Evolutionary conservation across 2,329 filamentous ascomycete genomes (phyloP).

Genomic region (Alternaria sp.): DNA sequence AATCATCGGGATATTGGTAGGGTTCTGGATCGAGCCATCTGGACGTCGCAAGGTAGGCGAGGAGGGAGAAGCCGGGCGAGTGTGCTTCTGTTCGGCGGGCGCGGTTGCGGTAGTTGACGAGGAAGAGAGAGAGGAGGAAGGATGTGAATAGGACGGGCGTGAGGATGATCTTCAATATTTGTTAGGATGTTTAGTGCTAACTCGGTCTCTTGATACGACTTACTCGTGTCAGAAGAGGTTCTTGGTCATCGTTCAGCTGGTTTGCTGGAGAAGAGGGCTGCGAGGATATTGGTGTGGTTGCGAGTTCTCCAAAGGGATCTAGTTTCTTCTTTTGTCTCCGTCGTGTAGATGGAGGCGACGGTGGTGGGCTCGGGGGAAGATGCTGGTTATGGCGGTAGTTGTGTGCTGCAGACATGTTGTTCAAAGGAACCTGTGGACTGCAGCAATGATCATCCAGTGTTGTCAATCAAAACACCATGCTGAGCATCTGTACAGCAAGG

Average conservation of each 20-base stretch:
- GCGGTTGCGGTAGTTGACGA: slow-evolving; percentile 68
- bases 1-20: slow-evolving; percentile 52
- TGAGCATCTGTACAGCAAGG: not conserved
- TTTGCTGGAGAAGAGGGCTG: slow-evolving; percentile 34
- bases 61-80: slow-evolving; percentile 34
- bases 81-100: slow-evolving; percentile 56
- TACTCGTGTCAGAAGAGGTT: slow-evolving; percentile 41
- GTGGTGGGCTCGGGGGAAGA: slow-evolving; percentile 41
- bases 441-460: not conserved
- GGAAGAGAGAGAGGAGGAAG: slow-evolving; percentile 70
- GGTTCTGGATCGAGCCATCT: slow-evolving; percentile 53
- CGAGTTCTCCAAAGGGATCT: slow-evolving; percentile 47
- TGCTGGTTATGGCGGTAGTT: slow-evolving; percentile 22
- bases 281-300: slow-evolving; percentile 33
- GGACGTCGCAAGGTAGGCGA: slow-evolving; percentile 35
- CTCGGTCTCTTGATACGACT: not conserved
- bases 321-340: slow-evolving; percentile 36
- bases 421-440: not conserved
- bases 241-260: slow-evolving; percentile 27
- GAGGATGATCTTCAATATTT: slow-evolving; percentile 57
- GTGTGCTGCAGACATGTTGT: slow-evolving; percentile 29
- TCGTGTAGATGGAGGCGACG: slow-evolving; percentile 36
- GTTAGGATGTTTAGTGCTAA: not conserved
- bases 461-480: not conserved
- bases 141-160: slow-evolving; percentile 70